These are phyloP conservation scores for Brassica balearica DNA, from an alignment of 441 rosid species.

Conservation along the genomic window DNA sequence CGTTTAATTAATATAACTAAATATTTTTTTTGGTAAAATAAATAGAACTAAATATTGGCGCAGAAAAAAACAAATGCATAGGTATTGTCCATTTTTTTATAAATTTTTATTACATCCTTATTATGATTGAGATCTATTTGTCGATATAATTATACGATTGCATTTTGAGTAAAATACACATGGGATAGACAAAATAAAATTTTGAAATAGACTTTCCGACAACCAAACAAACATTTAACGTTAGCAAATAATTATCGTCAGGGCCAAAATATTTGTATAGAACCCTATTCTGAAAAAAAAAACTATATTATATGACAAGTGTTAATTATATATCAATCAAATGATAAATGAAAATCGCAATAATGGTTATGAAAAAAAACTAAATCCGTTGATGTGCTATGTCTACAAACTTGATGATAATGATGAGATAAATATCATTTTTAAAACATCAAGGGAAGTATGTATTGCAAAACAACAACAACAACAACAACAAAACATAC, in stretches of 20 bases:
- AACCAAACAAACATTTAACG: conserved; percentile 1
- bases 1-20: neutral
- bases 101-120: neutral
- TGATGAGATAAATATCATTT: conserved; percentile 2
- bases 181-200: neutral
- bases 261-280: neutral
- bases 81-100: conserved; percentile 1
- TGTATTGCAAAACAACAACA: neutral
- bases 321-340: neutral
- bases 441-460: conserved; percentile 8
- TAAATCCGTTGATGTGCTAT: neutral
- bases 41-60: neutral
- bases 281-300: neutral
- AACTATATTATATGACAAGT: neutral
- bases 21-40: neutral
- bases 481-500: conserved; percentile 5
- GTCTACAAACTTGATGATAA: conserved; percentile 16
- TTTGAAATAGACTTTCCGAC: neutral
- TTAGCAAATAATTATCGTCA: neutral
- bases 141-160: neutral
- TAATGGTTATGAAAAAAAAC: neutral
- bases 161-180: conserved; percentile 4
- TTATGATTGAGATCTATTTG: neutral
- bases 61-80: neutral
- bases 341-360: neutral